Base-by-base conservation (phyloP, 345 rosid genomes). In the Moricandia arvensis region DNA sequence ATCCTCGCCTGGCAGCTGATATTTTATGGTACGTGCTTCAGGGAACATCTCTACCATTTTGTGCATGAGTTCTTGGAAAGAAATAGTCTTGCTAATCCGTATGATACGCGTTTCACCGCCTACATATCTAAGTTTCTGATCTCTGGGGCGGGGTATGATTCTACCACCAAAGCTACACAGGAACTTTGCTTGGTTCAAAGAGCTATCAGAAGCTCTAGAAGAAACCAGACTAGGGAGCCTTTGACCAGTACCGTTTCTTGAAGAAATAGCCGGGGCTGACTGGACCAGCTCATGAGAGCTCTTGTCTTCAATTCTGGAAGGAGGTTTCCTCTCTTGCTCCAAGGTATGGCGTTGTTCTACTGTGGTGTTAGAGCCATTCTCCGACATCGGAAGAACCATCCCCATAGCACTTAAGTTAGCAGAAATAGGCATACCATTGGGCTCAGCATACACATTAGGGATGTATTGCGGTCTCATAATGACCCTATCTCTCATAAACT, bases 1-100 rank as follows among this genome's bases (percentile, higher is more conserved):
- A 79, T 79, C 82, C 79, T 79, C 82, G 10, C 79, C 82, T 12
- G 82, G 82, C 35, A 79, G 67, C 66, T 79, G 82, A 68, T 79
- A 79, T 57, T 79, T 79, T 61, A 79, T 74, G 63, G 79, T 53
- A 12, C 64, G 62, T 68, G 75, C 74, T 66, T 79, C 78, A 17
- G 78, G 74, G 66, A 67, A 79, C 33, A 79, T 79, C 59, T 79
- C 82, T 31, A 58, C 31, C 75, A 74, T 62, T 45, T 79, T 79
- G 11, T 68, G 75, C 82, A 79, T 68, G 45, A 79, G 79, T 33
- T 68, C 75, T 69, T 68, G 74, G 53, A 68, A 79, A 53, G 82
- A 79, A 41, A 73, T 74, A 55, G 73, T 43, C 75, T 68, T 74
- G 71, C 75, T 74, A 31, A 79, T 79, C 54, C 78, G 51, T 54